Evolutionary conservation across 2,329 filamentous ascomycete genomes (phyloP), one percentile per base, ranked within the genome.

Genomic region (Tolypocladium ovalisporum): DNA sequence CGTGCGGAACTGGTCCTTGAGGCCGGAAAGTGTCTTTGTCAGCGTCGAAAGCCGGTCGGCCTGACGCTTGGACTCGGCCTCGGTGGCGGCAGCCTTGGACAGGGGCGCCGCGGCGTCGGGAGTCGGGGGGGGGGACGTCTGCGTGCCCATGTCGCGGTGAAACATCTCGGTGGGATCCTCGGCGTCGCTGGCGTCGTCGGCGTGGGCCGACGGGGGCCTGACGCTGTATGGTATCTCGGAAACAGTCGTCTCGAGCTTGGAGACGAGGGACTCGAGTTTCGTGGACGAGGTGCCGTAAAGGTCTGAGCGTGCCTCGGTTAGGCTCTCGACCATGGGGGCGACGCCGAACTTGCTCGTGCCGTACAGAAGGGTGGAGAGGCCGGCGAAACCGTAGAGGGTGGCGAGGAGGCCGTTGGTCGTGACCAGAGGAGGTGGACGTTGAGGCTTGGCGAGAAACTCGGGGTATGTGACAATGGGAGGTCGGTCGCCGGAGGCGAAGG

Each of bases 81-180:
- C 64, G 2, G 36, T 47, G 24, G 52, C 40, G 24, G 22, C 24
- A 3, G 47, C 29, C 12, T 34, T 44, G 9, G 19, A 17, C 2
- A 17, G 19, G 19, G 29, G 27, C 27, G 32, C 49, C 10, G 42
- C 10, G 34, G 55, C 52, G 24, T 62, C 56, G 10, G 64, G 59
- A 17, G 60, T 59, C 1, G 62, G 55, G 55, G 68, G 64, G 52
- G 66, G 64, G 27, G 83, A 85, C 0, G 89, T 94, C 70, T 94
- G 89, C 1, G 89, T 88, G 61, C 88, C 88, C 59, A 90, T 81
- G 67, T 94, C 89, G 52, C 88, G 83, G 70, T 92, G 88, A 72
- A 90, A 94, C 60, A 92, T 81, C 70, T 93, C 89, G 1, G 86
- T 85, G 1, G 89, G 89, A 64, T 87, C 84, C 60, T 81, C 80